These are phyloP conservation scores for Lasiosphaeriaceae sp. DNA, from an alignment of 495 filamentous ascomycete genomes.

Conservation along the genomic window DNA sequence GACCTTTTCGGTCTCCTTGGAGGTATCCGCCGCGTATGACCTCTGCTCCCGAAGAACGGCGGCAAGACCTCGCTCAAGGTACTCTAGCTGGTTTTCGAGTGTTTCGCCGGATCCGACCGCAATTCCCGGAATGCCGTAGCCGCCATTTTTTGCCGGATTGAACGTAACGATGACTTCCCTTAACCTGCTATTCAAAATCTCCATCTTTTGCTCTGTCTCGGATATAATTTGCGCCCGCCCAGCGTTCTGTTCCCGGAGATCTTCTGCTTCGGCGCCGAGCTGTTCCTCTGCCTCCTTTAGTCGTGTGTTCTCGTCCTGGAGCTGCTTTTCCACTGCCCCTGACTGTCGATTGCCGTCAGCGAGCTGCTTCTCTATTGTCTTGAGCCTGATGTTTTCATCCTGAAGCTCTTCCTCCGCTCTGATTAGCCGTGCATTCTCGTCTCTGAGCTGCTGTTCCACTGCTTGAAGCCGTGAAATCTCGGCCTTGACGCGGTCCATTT, in stretches of 20 bases:
- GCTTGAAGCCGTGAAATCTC: constrained; percentile 35
- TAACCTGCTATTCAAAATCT: constrained; percentile 66
- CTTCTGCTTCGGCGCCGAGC: constrained; percentile 29
- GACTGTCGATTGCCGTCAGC: constrained; percentile 13
- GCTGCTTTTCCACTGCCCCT: constrained; percentile 20
- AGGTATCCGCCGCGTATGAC: constrained; percentile 3
- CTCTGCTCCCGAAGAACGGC: constrained; percentile 28
- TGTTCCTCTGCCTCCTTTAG: constrained; percentile 28
- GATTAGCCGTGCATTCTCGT: constrained; percentile 15
- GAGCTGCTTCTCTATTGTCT: constrained; percentile 13
- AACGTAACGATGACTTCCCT: constrained; percentile 62
- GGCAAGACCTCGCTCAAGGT: constrained; percentile 34
- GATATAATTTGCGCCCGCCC: constrained; percentile 42
- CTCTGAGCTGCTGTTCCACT: constrained; percentile 14
- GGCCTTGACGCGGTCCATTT: constrained; percentile 33
- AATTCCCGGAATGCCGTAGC: constrained; percentile 30
- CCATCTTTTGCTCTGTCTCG: constrained; percentile 64
- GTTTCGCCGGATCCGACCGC: constrained; percentile 41
- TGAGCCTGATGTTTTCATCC: constrained; percentile 27
- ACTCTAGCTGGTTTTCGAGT: constrained; percentile 38
- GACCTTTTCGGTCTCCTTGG: constrained; percentile 9
- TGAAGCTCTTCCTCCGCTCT: constrained; percentile 28
- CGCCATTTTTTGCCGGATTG: constrained; percentile 44
- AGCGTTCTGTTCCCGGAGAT: constrained; percentile 24
- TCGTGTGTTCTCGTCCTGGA: constrained; percentile 12